Percentiles rank a stretch among this genome's conserved stretches.
Conservation (phyloP, 2,329 filamentous ascomycete genomes). For the Juglanconis sp. region DNA sequence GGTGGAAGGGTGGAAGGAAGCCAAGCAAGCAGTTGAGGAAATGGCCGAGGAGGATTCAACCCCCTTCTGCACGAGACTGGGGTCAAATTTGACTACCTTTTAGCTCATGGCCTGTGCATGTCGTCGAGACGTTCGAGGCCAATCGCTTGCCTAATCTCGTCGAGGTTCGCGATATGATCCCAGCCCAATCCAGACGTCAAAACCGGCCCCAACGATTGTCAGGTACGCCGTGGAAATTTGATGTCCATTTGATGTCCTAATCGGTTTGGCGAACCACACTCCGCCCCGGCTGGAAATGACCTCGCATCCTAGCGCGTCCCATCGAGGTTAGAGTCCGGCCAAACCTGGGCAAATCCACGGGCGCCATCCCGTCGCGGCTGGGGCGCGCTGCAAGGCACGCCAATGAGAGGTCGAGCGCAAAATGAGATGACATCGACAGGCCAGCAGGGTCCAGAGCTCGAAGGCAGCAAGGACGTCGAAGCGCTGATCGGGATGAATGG, state of each 20-base stretch:
- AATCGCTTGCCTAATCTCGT: slow-evolving; percentile 1
- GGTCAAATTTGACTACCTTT: slow-evolving; percentile 8
- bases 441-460: neutral
- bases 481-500: neutral
- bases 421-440: slow-evolving; percentile 12
- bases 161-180: neutral
- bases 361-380: neutral
- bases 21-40: slow-evolving; percentile 2
- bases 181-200: slow-evolving; percentile 15
- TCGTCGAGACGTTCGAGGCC: slow-evolving; percentile 9
- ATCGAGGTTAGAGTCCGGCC: slow-evolving; percentile 2
- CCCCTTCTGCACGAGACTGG: slow-evolving; percentile 12
- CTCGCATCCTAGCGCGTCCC: slow-evolving; percentile 1
- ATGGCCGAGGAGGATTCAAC: neutral
- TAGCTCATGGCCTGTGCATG: slow-evolving; percentile 9
- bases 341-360: slow-evolving; percentile 12
- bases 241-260: neutral
- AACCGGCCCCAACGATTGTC: neutral
- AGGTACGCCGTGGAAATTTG: slow-evolving; percentile 17
- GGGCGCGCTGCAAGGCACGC: slow-evolving; percentile 18
- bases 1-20: slow-evolving; percentile 2
- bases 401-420: slow-evolving; percentile 17
- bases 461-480: too few species aligned
- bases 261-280: slow-evolving; percentile 12
- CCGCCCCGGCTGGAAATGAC: slow-evolving; percentile 1